Base-by-base conservation (phyloP, 768 basidiomycete species). In the Cyclocybe cylindracea region DNA sequence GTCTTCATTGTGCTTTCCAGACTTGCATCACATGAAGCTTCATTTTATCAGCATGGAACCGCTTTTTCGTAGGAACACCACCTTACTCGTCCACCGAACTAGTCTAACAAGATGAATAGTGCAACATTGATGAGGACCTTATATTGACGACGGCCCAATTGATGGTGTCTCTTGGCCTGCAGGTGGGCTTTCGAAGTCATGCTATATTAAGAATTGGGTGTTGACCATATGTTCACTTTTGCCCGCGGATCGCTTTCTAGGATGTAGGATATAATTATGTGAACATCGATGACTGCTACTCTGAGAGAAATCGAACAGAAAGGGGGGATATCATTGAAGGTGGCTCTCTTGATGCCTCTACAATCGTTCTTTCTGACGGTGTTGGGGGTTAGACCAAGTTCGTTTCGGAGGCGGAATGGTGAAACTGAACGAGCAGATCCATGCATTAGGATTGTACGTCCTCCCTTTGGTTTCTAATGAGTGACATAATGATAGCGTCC, bases 261-360 rank as follows among this genome's bases (percentile, higher is more conserved):
- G 80, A 73, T 44, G 80, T 71, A 34, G 85, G 85, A 5, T 87
- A 87, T 51, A 70, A 75, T 41, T 74, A 78, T 52, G 69, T 86
- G 56, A 86, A 86, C 58, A 70, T 87, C 45, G 85, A 87, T 54
- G 85, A 86, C 58, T 87, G 85, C 57, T 87, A 80, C 50, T 75
- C 85, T 0, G 79, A 83, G 66, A 82, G 75, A 55, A 71, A 78
- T 44, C 73, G 85, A 9, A 79, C 68, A 41, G 65, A 72, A 1
- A 60, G 54, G 14, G 84, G 85, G 3, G 70, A 81, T 56, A 77
- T 87, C 13, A 68, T 82, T 44, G 80, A 76, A 53, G 73, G 85
- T 85, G 37, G 46, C 67, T 45, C 31, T 10, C 3, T 33, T 35
- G 18, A 3, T 32, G 10, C 11, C 16, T 34, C 7, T 33, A 35